Percentiles rank a stretch among this genome's conserved stretches.
These are phyloP conservation scores for Paramecium sexaurelia DNA, from an alignment of 73 alveolate species.

Conservation along the genomic window DNA sequence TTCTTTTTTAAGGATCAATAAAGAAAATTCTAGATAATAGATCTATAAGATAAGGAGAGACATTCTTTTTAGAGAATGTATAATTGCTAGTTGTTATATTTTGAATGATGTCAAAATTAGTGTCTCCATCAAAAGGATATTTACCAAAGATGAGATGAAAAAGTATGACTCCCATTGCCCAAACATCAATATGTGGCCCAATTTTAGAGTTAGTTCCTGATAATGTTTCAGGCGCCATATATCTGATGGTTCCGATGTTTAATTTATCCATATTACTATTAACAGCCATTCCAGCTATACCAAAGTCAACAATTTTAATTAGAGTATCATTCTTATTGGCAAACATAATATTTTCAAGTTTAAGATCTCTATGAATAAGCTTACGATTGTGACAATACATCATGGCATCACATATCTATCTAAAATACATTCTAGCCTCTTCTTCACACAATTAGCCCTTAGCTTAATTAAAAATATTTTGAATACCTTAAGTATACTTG, in stretches of 20 bases:
- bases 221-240: slow-evolving; percentile 74
- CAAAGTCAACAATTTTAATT: slow-evolving; percentile 76
- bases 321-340: not conserved
- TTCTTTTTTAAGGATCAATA: slow-evolving; percentile 45
- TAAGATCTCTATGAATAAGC: slow-evolving; percentile 61
- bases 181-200: slow-evolving; percentile 69
- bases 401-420: slow-evolving; percentile 55
- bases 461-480: slow-evolving; percentile 40
- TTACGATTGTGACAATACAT: slow-evolving; percentile 57
- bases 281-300: slow-evolving; percentile 71
- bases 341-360: slow-evolving; percentile 61
- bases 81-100: slow-evolving; percentile 24
- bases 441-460: slow-evolving; percentile 78
- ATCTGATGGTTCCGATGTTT: slow-evolving; percentile 71
- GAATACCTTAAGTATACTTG: slow-evolving; percentile 69
- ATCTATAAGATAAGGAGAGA: not conserved
- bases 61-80: slow-evolving; percentile 26
- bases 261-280: slow-evolving; percentile 58
- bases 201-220: slow-evolving; percentile 15
- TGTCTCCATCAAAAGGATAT: slow-evolving; percentile 80
- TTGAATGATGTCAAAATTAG: slow-evolving; percentile 48
- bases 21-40: slow-evolving; percentile 16
- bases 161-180: slow-evolving; percentile 78
- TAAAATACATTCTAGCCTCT: slow-evolving; percentile 69
- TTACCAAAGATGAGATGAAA: slow-evolving; percentile 69